phyloP scores from a whole-genome alignment of 768 basidiomycete genomes.

The Boletus rubroflammeus region DNA sequence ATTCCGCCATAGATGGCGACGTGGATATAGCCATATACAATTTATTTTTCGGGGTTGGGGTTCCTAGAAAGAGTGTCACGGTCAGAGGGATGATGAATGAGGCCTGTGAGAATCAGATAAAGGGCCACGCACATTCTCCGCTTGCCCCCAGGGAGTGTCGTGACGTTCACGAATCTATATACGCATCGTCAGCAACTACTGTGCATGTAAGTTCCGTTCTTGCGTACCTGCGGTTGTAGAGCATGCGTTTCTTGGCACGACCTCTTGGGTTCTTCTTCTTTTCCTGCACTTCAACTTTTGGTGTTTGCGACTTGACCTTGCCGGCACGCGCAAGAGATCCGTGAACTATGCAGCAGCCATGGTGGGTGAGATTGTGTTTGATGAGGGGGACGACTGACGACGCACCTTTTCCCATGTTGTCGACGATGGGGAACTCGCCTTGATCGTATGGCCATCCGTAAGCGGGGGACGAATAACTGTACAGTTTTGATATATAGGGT shows the following conservation, averaged over 20 bases:
- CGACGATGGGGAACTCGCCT: conserved; percentile 42
- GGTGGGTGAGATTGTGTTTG: background rate
- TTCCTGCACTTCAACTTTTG: conserved; percentile 98
- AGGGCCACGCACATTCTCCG: conserved; percentile 82
- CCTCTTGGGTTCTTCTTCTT: conserved; percentile 99
- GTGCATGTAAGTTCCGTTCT: background rate
- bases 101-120: conserved; percentile 62
- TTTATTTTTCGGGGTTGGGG: conserved; percentile 30
- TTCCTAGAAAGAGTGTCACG: conserved; percentile 16
- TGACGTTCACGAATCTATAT: conserved; percentile 87
- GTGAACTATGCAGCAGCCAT: conserved; percentile 61
- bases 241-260: conserved; percentile 93
- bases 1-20: conserved; percentile 15
- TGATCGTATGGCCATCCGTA: conserved; percentile 28
- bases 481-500: conserved; percentile 40
- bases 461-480: conserved; percentile 33
- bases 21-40: conserved; percentile 6
- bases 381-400: conserved; percentile 8
- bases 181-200: conserved; percentile 1
- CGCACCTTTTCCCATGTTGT: conserved; percentile 74
- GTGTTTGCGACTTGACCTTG: conserved; percentile 89
- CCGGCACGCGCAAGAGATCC: conserved; percentile 99
- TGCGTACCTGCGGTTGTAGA: conserved; percentile 89
- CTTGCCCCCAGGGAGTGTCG: conserved; percentile 86
- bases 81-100: conserved; percentile 55